Base-by-base conservation (phyloP, 768 basidiomycete species). In the Leccinum uliginosum region DNA sequence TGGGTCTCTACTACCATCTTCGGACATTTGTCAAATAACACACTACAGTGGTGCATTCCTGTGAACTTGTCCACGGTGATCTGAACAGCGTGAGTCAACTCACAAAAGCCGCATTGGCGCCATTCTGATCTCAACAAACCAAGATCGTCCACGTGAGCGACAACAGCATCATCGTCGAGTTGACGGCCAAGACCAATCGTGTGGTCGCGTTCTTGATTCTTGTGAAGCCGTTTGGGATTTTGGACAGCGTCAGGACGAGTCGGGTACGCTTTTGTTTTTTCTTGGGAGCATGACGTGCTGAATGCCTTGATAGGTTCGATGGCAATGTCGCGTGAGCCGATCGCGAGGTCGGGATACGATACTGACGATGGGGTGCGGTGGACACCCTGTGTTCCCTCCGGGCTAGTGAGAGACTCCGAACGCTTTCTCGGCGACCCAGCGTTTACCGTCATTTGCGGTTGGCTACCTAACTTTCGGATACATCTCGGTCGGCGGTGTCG, bases 251-350 rank as follows among this genome's bases (percentile, higher is more conserved):
- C 21, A 78, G 97, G 54, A 94, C 93, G n/a, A n/a, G n/a, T n/a
- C n/a, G 32, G 96, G 95, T 95, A 59, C 56, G 83, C 76, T 10
- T 29, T 53, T 38, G 52, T 17, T 1, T 17, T 3, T 26, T 27
- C 12, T 14, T 3, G 29, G n/a, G n/a, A n/a, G n/a, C n/a, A n/a
- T 27, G 45, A 27, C n/a, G 49, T 38, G 32, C 17, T 23, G 34
- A 56, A 14, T 38, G 15, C 35, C 29, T 30, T 26, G 30, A 6
- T 59, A 96, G 95, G 95, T 68, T 75, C 91, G 38, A 99, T 99
- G 96, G 95, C 91, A 6, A 97, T 99, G 91, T 96, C 97, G 4
- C 84, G 97, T 59, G 97, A 96, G 6, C 95, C 96, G 3, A 89
- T 98, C 66, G 70, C 82, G 15, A 75, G 79, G 53, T 72, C 77